Base-by-base conservation (phyloP, 306 rosid species). In the Abrus precatorius region DNA sequence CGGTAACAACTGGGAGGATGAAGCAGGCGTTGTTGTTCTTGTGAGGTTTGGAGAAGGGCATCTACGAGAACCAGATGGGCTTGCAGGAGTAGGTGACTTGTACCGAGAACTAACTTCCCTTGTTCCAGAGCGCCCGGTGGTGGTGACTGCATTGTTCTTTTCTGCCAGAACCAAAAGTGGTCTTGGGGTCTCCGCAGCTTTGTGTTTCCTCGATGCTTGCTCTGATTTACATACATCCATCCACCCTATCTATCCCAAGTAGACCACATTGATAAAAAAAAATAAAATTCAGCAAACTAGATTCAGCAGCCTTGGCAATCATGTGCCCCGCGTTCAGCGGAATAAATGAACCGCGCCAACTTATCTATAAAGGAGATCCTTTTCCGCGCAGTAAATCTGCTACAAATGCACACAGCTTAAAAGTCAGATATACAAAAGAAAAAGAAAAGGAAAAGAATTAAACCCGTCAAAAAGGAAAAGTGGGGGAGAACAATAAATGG, bases 161-260 rank as follows among this genome's bases (percentile, higher is more conserved):
- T 83, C 91, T 5, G 93, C 86, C n/a, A 92, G 87, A 85, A 83
- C 81, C 89, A 90, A 85, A 20, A 89, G 90, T 59, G 85, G 82
- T 83, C 92, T 90, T 54, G 88, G 86, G 63, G 80, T 80, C 69
- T 45, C 90, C 84, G 76, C 88, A 29, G 88, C 65, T 70, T 54
- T 86, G 28, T 79, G 84, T 88, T 86, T 92, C 87, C 85, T 47
- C 65, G 85, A 87, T 80, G 80, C 88, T 76, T 71, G 73, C 81
- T 55, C 85, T 81, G 97, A 86, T 85, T 90, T 92, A 85, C 83
- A 84, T 71, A 84, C 90, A 89, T 94, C 98, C 98, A 94, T 94
- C 94, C 93, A 89, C 89, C 74, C 92, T 63, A 80, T 62, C 91
- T 62, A 77, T 67, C 87, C 86, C 86, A 88, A 83, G 77, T 41